Conservation (phyloP, 345 rosid species). For the Cardiospermum halicacabum region DNA sequence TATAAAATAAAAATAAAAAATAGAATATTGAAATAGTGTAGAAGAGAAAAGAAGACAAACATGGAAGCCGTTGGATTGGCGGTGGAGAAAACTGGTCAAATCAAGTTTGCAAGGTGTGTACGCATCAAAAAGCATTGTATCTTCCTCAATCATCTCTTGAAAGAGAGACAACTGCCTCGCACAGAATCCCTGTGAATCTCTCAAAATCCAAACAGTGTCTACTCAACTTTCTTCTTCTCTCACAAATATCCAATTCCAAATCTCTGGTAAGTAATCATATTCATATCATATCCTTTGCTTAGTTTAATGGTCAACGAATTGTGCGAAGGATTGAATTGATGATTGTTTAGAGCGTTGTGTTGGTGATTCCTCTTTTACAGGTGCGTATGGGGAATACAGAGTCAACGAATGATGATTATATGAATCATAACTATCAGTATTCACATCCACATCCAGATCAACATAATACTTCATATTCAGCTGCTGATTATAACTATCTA, state of each 20-base stretch:
- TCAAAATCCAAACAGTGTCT: neutral
- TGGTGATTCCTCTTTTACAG: constrained; percentile 7
- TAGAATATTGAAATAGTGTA: too few species aligned
- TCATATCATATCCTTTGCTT: neutral
- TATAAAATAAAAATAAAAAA: too few species aligned
- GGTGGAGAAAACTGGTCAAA: too few species aligned
- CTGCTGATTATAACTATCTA: constrained; percentile 23
- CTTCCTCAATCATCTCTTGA: neutral
- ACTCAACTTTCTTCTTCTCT: too few species aligned
- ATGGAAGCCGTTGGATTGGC: too few species aligned
- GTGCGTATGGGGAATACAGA: constrained; percentile 36
- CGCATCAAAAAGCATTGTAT: neutral
- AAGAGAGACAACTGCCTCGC: too few species aligned
- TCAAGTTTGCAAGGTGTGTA: neutral
- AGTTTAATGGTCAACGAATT: neutral
- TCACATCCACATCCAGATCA: neutral
- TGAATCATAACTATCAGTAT: constrained; percentile 18
- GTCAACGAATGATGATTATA: constrained; percentile 25
- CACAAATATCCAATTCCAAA: too few species aligned
- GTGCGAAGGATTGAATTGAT: too few species aligned
- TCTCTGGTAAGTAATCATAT: neutral
- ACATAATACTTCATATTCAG: constrained; percentile 15
- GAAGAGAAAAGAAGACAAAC: too few species aligned
- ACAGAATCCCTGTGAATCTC: too few species aligned
- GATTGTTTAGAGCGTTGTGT: neutral